Base-by-base conservation (phyloP, 192 early-diverging fungal genomes). In the Coemansia sp. region DNA sequence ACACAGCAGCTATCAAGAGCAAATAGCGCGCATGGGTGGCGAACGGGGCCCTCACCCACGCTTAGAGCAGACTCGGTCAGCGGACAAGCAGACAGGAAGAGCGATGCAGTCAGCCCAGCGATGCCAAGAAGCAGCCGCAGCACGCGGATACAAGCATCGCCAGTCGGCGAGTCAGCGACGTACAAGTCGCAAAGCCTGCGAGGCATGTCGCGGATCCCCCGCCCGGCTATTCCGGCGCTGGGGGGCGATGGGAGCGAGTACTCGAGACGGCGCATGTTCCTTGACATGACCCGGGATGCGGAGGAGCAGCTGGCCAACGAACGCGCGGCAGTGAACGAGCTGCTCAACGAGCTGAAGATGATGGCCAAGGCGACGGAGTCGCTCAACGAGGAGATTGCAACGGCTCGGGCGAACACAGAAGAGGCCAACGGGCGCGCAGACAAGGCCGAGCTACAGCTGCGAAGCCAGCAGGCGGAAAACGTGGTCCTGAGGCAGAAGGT, bases 131-230 rank as follows among this genome's bases (percentile, higher is more conserved):
- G 30, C 27, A 36, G 9, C 14, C 41, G 45, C 41, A 25, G 22
- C 55, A 33, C 14, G 6, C 71, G 57, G 20, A 56, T 55, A n/a
- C 61, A 42, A 23, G 25, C 61, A 7, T 67, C 70, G 19, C 70
- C 70, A 2, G 57, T 54, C n/a, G 47, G 50, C 1, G 44, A 33
- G 11, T 23, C 31, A 30, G 34, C 33, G 13, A 27, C 14, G 9
- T 11, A 30, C 23, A 42, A 34, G 9, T 23, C 52, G 6, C 30
- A 29, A 0, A 40, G 57, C 15, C 10, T 36, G 14, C 50, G 47
- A 17, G 42, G 45, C 9, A 25, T 48, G 9, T 60, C 71, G 55
- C 61, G 55, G 31, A 74, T 74, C 40, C 71, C 71, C 23, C 65
- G 53, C 2, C 65, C 33, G 28, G 41, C 57, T 14, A 23, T 44